These are phyloP conservation scores for Clarireedia paspali DNA, from an alignment of 2,329 filamentous ascomycete species.

Conservation along the genomic window DNA sequence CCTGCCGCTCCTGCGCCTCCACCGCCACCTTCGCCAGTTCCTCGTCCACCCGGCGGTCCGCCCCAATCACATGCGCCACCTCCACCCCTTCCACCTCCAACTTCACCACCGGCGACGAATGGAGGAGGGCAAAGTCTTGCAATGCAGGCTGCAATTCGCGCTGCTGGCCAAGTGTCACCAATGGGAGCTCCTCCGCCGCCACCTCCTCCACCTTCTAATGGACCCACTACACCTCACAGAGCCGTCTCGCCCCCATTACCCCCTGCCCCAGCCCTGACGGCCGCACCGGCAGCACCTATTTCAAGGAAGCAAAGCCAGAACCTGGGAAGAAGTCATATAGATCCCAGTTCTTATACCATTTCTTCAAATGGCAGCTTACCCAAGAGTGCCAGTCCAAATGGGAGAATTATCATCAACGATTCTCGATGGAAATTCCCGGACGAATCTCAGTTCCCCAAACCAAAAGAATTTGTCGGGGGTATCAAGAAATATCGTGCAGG, in stretches of 20 bases:
- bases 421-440: conserved; percentile 79
- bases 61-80: conserved; percentile 24
- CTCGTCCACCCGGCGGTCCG: conserved; percentile 30
- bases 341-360: conserved; percentile 70
- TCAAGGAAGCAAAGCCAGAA: conserved; percentile 33
- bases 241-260: conserved; percentile 31
- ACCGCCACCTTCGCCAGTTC: conserved; percentile 31
- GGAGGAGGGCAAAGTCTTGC: conserved; percentile 32
- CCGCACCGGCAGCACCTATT: conserved; percentile 31
- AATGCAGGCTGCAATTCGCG: conserved; percentile 38
- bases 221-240: conserved; percentile 32
- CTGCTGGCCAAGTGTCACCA: conserved; percentile 36
- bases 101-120: conserved; percentile 30
- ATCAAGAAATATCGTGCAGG: conserved; percentile 80
- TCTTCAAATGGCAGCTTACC: conserved; percentile 48
- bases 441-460: conserved; percentile 75
- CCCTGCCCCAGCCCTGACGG: conserved; percentile 28
- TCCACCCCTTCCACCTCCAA: conserved; percentile 26
- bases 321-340: conserved; percentile 48
- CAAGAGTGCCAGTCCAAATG: conserved; percentile 40
- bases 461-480: conserved; percentile 69
- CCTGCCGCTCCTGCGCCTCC: conserved; percentile 30
- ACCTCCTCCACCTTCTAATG: conserved; percentile 30
- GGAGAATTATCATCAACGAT: conserved; percentile 61
- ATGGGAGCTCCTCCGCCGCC: conserved; percentile 32